Base-by-base conservation (phyloP, 805 yeast species). In the Kluyveromyces dobzhanskii region DNA sequence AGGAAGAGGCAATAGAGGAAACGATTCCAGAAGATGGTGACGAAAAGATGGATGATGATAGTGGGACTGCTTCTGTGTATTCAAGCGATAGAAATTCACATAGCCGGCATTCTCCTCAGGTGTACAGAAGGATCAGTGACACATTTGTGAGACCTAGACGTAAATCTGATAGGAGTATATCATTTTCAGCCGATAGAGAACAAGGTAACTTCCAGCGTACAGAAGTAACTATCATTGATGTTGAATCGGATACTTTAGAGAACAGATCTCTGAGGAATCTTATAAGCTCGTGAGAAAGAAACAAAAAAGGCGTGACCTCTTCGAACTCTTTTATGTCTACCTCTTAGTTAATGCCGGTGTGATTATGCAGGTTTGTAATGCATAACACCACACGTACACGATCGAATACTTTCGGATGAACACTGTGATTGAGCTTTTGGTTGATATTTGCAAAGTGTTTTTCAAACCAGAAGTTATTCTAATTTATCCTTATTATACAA, bases 131-230 rank as follows among this genome's bases (percentile, higher is more conserved):
- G 21, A 36, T 49, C 10, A 43, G 43, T 10, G 49, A 44, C 31
- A 46, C 44, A 29, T 31, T 48, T 12, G 43, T 40, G 18, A 49
- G 50, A 30, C 49, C 55, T 13, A 44, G 58, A 33, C 47, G 61
- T 34, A 54, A 47, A 39, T 56, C 61, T 3, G 49, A 44, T 25
- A 41, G 53, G 17, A 45, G 53, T 29, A 46, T 56, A 16, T 53
- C 58, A 30, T 51, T 51, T 26, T 46, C 45, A 11, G 47, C 51
- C 2, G 57, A 56, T 38, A 49, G 54, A 1, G 50, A 54, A 39
- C 49, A 46, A 16, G 61, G 61, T 3, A 47, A 40, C 26, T 53
- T 47, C 32, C 39, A 40, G 13, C 46, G 39, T 30, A 41, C 50
- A 9, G 48, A 44, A n/a, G 40, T 44, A 8, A 44, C 45, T 4